A percentile compares a stretch with the other conserved stretches of the same genome.
Conservation (phyloP, 257 asterid genomes). For the Perilla frutescens region DNA sequence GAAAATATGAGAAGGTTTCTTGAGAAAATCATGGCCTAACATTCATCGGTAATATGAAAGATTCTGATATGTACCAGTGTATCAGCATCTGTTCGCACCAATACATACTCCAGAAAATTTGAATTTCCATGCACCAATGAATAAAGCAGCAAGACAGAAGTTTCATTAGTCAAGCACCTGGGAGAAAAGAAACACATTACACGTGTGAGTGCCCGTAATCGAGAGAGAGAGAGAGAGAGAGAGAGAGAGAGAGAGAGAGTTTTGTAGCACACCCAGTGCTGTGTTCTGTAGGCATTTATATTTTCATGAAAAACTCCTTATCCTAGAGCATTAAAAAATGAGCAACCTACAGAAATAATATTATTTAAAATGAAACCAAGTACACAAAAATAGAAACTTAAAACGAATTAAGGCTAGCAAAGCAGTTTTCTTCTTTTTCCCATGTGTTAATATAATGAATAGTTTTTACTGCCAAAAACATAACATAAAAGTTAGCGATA, state of each 20-base stretch:
- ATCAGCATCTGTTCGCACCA: slow-evolving; percentile 97
- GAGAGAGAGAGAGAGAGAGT: background rate
- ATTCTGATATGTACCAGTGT: slow-evolving; percentile 72
- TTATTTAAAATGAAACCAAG: slow-evolving; percentile 20
- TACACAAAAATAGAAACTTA: slow-evolving; percentile 9
- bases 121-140: slow-evolving; percentile 94
- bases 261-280: slow-evolving; percentile 15
- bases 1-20: background rate
- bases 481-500: slow-evolving; percentile 7
- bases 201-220: background rate
- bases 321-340: background rate
- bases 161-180: slow-evolving; percentile 92
- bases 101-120: slow-evolving; percentile 86
- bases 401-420: background rate
- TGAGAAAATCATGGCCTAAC: slow-evolving; percentile 11
- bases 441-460: slow-evolving; percentile 20
- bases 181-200: background rate
- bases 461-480: slow-evolving; percentile 18
- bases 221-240: background rate
- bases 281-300: background rate
- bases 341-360: slow-evolving; percentile 23
- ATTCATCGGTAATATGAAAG: slow-evolving; percentile 9
- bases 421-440: background rate
- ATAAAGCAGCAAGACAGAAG: slow-evolving; percentile 87
- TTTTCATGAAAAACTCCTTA: background rate